Evolutionary conservation across 2,329 filamentous ascomycete genomes (phyloP).

Genomic region (Calonectria fujianensis): DNA sequence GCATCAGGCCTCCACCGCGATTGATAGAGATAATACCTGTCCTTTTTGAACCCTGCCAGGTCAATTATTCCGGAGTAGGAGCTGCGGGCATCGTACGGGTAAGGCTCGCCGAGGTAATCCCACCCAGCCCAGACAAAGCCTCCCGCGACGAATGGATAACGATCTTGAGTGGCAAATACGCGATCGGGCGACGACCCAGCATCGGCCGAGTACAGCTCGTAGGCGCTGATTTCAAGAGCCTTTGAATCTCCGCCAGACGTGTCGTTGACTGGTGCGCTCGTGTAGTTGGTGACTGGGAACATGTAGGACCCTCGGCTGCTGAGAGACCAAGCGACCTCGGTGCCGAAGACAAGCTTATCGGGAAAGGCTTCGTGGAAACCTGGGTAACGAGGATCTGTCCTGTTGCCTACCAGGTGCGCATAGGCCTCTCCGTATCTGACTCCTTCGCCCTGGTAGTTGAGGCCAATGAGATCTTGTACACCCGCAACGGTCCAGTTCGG

Average conservation of each 20-base stretch:
- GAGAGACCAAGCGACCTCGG: conserved; percentile 14
- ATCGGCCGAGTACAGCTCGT: conserved; percentile 9
- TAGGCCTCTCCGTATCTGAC: conserved; percentile 13
- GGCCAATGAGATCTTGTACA: not conserved
- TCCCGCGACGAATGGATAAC: not conserved
- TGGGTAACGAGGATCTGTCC: conserved; percentile 11
- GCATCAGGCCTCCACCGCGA: conserved; percentile 3
- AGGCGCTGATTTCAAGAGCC: conserved; percentile 19
- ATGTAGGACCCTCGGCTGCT: conserved; percentile 6
- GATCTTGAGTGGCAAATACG: conserved; percentile 13
- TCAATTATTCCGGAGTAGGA: conserved; percentile 14
- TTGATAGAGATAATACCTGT: conserved; percentile 14
- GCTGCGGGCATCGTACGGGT: conserved; percentile 14
- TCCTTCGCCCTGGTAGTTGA: conserved; percentile 16
- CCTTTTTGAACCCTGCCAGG: conserved; percentile 17
- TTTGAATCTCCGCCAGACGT: conserved; percentile 5
- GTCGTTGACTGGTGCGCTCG: conserved; percentile 9
- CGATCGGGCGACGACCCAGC: conserved; percentile 8
- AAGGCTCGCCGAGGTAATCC: conserved; percentile 17
- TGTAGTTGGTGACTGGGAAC: conserved; percentile 18
- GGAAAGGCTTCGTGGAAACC: conserved; percentile 15
- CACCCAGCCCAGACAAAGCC: conserved; percentile 19
- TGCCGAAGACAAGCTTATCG: conserved; percentile 10
- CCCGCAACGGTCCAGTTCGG: conserved; percentile 2
- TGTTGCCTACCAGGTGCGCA: not conserved